phyloP scores from a whole-genome alignment of 306 rosid genomes.

The Hylodesmum podocarpum region DNA sequence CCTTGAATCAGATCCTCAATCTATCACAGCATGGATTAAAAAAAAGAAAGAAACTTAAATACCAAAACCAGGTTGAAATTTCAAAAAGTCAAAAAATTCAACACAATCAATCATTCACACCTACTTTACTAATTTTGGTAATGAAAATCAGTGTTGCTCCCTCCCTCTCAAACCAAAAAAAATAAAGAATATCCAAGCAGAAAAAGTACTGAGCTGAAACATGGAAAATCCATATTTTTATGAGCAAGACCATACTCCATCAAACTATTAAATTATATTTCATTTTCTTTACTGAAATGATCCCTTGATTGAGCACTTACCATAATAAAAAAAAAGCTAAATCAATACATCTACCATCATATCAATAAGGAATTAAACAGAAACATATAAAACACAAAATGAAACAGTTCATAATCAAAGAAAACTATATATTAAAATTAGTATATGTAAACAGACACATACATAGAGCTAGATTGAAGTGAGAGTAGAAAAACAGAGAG shows the following conservation, averaged over 20 bases:
- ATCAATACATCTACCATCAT: background rate
- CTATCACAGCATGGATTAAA: background rate
- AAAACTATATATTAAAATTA: background rate
- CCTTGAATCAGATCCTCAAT: background rate
- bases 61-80: background rate
- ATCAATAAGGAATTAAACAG: background rate
- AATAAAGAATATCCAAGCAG: background rate
- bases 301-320: background rate
- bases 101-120: background rate
- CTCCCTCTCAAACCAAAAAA: background rate
- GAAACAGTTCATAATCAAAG: background rate
- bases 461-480: background rate
- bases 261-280: background rate
- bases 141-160: background rate
- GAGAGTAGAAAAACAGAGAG: background rate
- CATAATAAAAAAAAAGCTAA: background rate
- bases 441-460: background rate
- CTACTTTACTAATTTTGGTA: conserved; percentile 1
- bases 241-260: background rate
- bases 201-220: background rate
- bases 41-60: background rate
- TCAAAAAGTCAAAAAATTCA: background rate
- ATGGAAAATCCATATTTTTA: background rate
- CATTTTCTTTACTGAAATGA: background rate
- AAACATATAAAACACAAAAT: background rate